Evolutionary conservation across 805 yeast species (phyloP).

Genomic region (Ogataea pilisensis): DNA sequence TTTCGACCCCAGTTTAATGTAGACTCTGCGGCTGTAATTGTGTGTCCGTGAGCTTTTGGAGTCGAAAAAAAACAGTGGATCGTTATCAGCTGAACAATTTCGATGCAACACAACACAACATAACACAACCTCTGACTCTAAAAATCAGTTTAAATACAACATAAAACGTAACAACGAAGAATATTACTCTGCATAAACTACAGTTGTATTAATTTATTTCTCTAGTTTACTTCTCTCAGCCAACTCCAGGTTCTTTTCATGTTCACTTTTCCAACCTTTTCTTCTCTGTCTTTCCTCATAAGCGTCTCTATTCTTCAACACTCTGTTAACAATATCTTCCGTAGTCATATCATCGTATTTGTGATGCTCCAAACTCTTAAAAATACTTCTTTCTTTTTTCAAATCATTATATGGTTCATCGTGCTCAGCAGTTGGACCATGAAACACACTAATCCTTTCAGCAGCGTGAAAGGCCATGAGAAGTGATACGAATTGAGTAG

Average conservation of each 20-base stretch:
- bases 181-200: too few species aligned
- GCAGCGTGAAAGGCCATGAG: slow-evolving; percentile 27
- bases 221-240: not conserved
- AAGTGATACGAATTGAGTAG: slow-evolving; percentile 33
- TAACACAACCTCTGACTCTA: too few species aligned
- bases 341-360: slow-evolving; percentile 63
- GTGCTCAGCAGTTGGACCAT: slow-evolving; percentile 53
- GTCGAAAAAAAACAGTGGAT: too few species aligned
- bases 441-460: slow-evolving; percentile 40
- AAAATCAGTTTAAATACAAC: too few species aligned
- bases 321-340: slow-evolving; percentile 69
- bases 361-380: slow-evolving; percentile 46
- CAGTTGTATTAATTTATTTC: too few species aligned
- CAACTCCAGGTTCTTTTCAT: slow-evolving; percentile 32
- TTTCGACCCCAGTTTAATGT: too few species aligned
- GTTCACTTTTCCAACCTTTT: slow-evolving; percentile 76
- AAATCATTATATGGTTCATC: slow-evolving; percentile 30
- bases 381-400: slow-evolving; percentile 27
- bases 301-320: slow-evolving; percentile 57
- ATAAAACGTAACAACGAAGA: too few species aligned
- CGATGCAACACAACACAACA: too few species aligned
- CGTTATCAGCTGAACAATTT: too few species aligned
- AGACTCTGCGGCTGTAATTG: too few species aligned
- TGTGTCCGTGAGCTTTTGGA: too few species aligned
- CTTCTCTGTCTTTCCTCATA: slow-evolving; percentile 84